Evolutionary conservation across 1,139 yeast genomes (phyloP), one percentile per base, ranked within the genome.

Genomic region (Saccharomyces hybrid): DNA sequence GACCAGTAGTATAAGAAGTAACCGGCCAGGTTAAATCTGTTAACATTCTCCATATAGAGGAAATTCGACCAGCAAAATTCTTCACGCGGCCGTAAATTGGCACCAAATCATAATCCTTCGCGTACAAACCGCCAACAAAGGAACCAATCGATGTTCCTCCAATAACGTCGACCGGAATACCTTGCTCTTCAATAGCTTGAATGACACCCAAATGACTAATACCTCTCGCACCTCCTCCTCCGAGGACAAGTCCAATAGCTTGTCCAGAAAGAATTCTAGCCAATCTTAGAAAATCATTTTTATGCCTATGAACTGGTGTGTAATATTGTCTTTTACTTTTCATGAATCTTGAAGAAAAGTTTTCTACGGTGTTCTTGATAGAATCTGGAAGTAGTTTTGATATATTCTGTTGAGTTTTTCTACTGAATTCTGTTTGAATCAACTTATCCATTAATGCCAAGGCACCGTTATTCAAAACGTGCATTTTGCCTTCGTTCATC

Each of bases 171-270:
- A 93, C 83, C 0, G 99, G 99, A 8, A 93, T 88, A 0, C 97
- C 98, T 56, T 83, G 83, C 61, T 88, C 95, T 68, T 93, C 98
- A n/a, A 93, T 73, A 0, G 97, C 97, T 53, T 84, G 82, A n/a
- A 93, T 82, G 3, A 93, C 86, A 5, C 99, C 99, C 50, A 91
- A 78, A 67, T 93, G 99, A 7, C 97, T 82, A 14, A 93, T 79
- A 1, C 99, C 99, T 63, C 99, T 78, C 0, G 99, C 96, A 31
- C 99, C 99, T 49, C 99, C 99, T 13, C 99, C 99, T 3, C 99
- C 99, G 7, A 93, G 76, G 2, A 93, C 97, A 20, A 93, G 75
- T 0, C 98, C 99, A 42, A 93, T 89, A 0, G 97, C 96, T 68
- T 90, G 90, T 14, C 96, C 96, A 0, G 97, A 88, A 27, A 93